Evolutionary conservation across 805 yeast genomes (phyloP), one percentile per base, ranked within the genome.

Genomic region (Starmera caribaea): DNA sequence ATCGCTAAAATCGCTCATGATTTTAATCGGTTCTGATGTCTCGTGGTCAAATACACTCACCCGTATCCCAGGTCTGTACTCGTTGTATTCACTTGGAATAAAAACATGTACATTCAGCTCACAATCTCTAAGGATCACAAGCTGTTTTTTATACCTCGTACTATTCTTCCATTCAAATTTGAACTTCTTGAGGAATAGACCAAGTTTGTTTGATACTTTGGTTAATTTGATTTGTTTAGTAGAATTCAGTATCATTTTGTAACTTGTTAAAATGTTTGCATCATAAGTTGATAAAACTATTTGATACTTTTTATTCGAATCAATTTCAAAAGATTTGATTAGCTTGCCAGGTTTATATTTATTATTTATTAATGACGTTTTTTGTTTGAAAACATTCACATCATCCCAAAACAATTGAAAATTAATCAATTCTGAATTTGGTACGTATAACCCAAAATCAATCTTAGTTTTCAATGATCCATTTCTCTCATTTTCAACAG

Each of bases 281-380:
- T 64, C 65, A 46, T 63, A 72, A 0, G 74, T 65, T 1, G 82
- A 76, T 3, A 66, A 51, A 1, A 79, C 58, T 0, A 73, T 45
- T 21, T 69, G 61, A 46, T 76, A 79, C 13, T 47, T 47, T 2
- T 69, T 71, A 0, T 63, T 59, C 1, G 57, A 41, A 16, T 44
- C 42, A 9, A 63, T 35, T 12, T 43, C 44, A 13, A 68, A 32
- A 0, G 51, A 35, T 1, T 41, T 37, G 5, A 59, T 37, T 1
- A 55, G 28, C 5, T 47, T 43, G 3, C 55, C 58, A 1, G 48
- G 40, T 14, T 59, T 54, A 44, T 68, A 69, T 30, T 61, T 62
- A 32, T 63, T 65, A 38, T 59, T 55, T 13, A 47, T 55, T 32
- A 41, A 57, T 16, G 51, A 73, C 45, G 41, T 55, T 49, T 46